Evolutionary conservation across 768 basidiomycete species (phyloP).

Genomic region (Infundibulicybe gibba): DNA sequence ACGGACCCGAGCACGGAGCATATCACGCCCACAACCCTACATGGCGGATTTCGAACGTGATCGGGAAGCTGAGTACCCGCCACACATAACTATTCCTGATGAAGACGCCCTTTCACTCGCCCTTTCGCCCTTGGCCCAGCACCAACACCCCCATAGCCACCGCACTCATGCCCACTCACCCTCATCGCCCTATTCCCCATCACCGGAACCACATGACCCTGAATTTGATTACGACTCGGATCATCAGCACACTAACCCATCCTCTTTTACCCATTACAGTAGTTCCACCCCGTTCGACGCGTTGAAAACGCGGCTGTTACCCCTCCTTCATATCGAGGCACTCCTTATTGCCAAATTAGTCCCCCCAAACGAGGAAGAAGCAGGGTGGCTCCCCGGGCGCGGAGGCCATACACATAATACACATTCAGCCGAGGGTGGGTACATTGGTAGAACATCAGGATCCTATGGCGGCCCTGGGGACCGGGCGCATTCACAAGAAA

Average conservation of each 20-base stretch:
- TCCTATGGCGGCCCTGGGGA: slow-evolving; percentile 19
- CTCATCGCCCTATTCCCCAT: background rate
- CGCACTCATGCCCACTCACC: slow-evolving; percentile 13
- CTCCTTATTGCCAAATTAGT: slow-evolving; percentile 69
- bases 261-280: slow-evolving; percentile 16
- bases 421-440: slow-evolving; percentile 16
- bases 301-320: slow-evolving; percentile 57
- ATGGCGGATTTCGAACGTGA: too few relatives aligned
- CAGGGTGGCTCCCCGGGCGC: slow-evolving; percentile 33
- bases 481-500: slow-evolving; percentile 30
- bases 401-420: slow-evolving; percentile 3
- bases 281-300: slow-evolving; percentile 41
- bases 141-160: slow-evolving; percentile 16
- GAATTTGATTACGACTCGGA: slow-evolving; percentile 19
- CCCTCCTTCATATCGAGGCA: slow-evolving; percentile 67
- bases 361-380: slow-evolving; percentile 61
- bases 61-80: slow-evolving; percentile 7
- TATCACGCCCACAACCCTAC: slow-evolving; percentile 22
- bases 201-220: background rate
- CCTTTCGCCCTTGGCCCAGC: slow-evolving; percentile 9
- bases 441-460: slow-evolving; percentile 6
- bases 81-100: slow-evolving; percentile 12
- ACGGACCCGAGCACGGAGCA: slow-evolving; percentile 27
- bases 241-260: slow-evolving; percentile 14
- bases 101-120: slow-evolving; percentile 5